Evolutionary conservation across 176 grass and related monocot species (phyloP), one percentile per base, ranked within the genome.

Genomic region (Guadua angustifolia): DNA sequence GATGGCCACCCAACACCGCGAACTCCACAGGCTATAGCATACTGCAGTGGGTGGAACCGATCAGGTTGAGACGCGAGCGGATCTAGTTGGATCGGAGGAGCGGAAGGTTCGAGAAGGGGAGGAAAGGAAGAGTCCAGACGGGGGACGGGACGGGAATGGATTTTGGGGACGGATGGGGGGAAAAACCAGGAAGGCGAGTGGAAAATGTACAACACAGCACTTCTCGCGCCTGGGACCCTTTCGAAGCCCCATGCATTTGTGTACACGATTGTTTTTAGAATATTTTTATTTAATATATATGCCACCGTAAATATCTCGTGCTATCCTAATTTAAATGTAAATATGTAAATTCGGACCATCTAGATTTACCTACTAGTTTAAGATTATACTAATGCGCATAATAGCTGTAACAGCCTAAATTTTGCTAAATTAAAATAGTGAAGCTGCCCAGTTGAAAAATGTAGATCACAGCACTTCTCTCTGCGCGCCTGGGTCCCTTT

Each of bases 11-110:
- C 45, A 52, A 43, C 46, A 16, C 63, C 29, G 1, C 63, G 21
- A 13, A 22, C 32, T 67, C 62, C 78, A 24, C 29, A 29, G 63
- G 49, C 63, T 80, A 80, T 53, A 53, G 45, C 78, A 80, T 80
- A 11, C 13, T 24, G 78, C 62, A 50, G 40, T 14, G 40, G 58
- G 17, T 11, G 22, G 40, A 64, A 26, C 6, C 26, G 26, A 50
- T 79, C 25, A 43, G 43, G 26, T 36, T 6, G 43, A n/a, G 60
- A 50, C 25, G 60, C 43, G 19, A 35, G 43, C 43, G 60, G 39
- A 32, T 10, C 44, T 11, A 11, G 21, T 7, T 6, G 6, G 18
- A 9, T 21, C 13, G 29, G 29, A 24, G 62, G 18, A 40, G 73
- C 16, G 52, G 73, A 22, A 67, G 45, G 45, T 39, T 79, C 18